Base-by-base conservation (phyloP, 768 basidiomycete genomes). In the Tremella yokohamensis region DNA sequence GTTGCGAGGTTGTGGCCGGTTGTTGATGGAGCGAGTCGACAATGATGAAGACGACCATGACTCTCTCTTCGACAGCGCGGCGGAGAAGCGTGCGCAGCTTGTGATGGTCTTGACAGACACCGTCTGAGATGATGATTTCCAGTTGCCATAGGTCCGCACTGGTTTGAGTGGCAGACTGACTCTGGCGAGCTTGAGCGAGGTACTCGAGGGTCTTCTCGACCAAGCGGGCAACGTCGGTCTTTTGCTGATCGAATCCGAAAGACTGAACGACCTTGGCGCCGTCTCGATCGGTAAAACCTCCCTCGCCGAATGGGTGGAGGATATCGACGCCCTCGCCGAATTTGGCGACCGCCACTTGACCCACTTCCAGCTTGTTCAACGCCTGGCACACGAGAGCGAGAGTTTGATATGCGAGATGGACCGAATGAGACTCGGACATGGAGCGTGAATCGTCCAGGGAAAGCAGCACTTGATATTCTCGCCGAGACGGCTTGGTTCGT, bases 91-190 rank as follows among this genome's bases (percentile, higher is more conserved):
- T 84, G 38, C 87, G 84, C 50, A 99, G 81, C 64, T 82, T 81
- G 40, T 92, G 88, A 76, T 97, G 93, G 71, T 96, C 89, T 74
- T 98, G 91, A 73, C 93, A 98, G 65, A 97, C 88, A n/a, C 96
- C 96, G 69, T 99, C 96, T 15, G 92, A 97, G 60, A 99, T 90
- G 81, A 99, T 96, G 78, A 98, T 89, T 76, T 97, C 84, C 54
- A 99, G 82, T 74, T 99, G 96, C 96, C 96, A 98, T 20, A 99
- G 80, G 62, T 98, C 92, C 16, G 84, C 82, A 6, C 87, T 83
- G 3, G 85, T 82, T 18, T 69, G 65, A 1, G 70, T 65, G 2
- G 84, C 80, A 16, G 86, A 86, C 50, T 84, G 83, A 20, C 82
- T 80, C 66, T 89, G 86, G 59, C 92, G 78, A 18, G 91, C 89